Percentiles rank a stretch among this genome's conserved stretches.
phyloP scores from a whole-genome alignment of 2,329 filamentous ascomycete species.

The Xenoacremonium recifei region DNA sequence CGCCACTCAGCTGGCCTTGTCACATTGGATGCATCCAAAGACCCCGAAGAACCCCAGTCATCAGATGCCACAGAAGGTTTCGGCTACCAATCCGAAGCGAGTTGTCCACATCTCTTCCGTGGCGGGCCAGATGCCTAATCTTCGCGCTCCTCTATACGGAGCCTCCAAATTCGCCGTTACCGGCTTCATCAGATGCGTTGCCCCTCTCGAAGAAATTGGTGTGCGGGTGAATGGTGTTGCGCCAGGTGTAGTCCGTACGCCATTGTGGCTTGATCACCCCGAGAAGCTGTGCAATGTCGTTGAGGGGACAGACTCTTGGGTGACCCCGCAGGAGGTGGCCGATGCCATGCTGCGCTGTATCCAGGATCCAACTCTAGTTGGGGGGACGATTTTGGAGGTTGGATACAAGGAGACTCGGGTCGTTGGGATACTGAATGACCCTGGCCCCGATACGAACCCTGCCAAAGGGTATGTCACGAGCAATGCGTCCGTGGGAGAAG shows the following conservation, averaged over 20 bases:
- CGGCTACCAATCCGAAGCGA: slow-evolving; percentile 31
- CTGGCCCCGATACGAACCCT: slow-evolving; percentile 33
- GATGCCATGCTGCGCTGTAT: slow-evolving; percentile 41
- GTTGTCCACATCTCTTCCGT: slow-evolving; percentile 38
- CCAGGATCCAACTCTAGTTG: slow-evolving; percentile 30
- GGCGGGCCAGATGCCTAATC: slow-evolving; percentile 33
- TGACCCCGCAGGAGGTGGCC: slow-evolving; percentile 41
- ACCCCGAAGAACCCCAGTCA: not conserved
- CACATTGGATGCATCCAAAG: slow-evolving; percentile 32
- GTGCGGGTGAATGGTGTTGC: slow-evolving; percentile 44
- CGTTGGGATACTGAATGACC: slow-evolving; percentile 36
- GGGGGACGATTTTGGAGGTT: slow-evolving; percentile 43
- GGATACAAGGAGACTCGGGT: slow-evolving; percentile 28
- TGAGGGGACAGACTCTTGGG: slow-evolving; percentile 35
- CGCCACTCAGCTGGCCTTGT: slow-evolving; percentile 38
- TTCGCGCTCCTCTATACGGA: slow-evolving; percentile 37
- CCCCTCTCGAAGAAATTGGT: slow-evolving; percentile 30
- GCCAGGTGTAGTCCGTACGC: slow-evolving; percentile 43
- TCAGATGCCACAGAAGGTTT: slow-evolving; percentile 9
- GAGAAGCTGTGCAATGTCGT: slow-evolving; percentile 41
- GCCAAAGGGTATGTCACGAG: slow-evolving; percentile 28
- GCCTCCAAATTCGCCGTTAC: slow-evolving; percentile 39
- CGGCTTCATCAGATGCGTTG: slow-evolving; percentile 41
- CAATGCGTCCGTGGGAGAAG: slow-evolving; percentile 24
- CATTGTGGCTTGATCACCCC: slow-evolving; percentile 43